Percentiles rank a stretch among this genome's conserved stretches.
Evolutionary conservation across 495 filamentous ascomycete genomes (phyloP).

Genomic region (Penicillium bialowiezense): DNA sequence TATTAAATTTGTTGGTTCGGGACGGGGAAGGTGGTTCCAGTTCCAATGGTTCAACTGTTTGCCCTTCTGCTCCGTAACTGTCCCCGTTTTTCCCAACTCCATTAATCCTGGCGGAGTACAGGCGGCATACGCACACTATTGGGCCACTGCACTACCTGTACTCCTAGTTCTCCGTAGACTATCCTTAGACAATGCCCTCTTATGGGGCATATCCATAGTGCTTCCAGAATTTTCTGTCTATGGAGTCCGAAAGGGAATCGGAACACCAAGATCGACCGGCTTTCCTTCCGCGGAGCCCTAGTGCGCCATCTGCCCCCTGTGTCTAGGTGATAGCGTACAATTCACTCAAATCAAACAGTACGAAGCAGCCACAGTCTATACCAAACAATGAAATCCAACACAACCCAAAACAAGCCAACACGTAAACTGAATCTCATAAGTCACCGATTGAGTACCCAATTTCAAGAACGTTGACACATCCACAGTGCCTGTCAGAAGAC

Average conservation of each 20-base stretch:
- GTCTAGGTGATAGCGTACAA: neutral
- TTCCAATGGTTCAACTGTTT: neutral
- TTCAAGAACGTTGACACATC: conserved; percentile 3
- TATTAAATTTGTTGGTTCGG: conserved; percentile 1
- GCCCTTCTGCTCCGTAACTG: neutral
- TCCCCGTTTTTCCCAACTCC: neutral
- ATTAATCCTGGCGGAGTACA: conserved; percentile 4
- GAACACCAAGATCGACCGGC: conserved; percentile 23
- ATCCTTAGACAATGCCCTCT: too few relatives aligned
- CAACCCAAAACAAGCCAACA: too few relatives aligned
- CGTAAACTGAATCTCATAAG: too few relatives aligned
- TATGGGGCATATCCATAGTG: conserved; percentile 14
- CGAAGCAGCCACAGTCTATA: neutral
- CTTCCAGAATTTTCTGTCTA: conserved; percentile 28
- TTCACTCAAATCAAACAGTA: conserved; percentile 1
- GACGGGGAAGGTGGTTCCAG: conserved; percentile 2
- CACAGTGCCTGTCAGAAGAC: conserved; percentile 3
- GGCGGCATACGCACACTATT: conserved; percentile 9
- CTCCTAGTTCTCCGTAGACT: too few relatives aligned
- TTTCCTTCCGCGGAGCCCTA: conserved; percentile 27
- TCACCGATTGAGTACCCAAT: too few relatives aligned
- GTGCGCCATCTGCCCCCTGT: conserved; percentile 4
- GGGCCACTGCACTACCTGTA: neutral
- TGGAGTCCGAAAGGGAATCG: conserved; percentile 9
- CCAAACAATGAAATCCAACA: neutral